These are phyloP conservation scores for Plasmodium fragile DNA, from an alignment of 169 alveolate species.

Conservation along the genomic window DNA sequence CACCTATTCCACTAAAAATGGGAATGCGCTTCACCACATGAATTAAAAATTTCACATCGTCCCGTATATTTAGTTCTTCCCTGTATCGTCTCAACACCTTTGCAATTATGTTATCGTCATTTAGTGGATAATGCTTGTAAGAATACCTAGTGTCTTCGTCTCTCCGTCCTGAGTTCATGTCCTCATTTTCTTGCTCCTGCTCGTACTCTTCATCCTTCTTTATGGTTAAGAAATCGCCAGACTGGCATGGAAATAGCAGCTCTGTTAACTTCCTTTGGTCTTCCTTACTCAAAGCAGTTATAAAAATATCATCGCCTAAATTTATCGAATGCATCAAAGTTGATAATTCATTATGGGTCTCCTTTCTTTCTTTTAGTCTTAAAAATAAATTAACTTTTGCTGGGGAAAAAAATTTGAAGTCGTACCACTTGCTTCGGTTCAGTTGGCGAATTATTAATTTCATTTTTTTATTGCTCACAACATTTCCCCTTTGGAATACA, in stretches of 20 bases:
- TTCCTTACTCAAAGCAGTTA: conserved; percentile 35
- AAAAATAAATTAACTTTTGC: conserved; percentile 69
- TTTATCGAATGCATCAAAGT: conserved; percentile 65
- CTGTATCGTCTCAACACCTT: conserved; percentile 64
- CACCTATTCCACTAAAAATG: conserved; percentile 86
- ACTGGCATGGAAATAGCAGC: conserved; percentile 27
- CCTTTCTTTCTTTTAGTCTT: conserved; percentile 44
- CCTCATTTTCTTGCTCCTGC: background rate
- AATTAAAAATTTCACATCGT: conserved; percentile 76
- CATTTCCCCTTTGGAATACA: conserved; percentile 14
- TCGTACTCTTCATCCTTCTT: conserved; percentile 3
- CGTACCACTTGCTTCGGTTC: conserved; percentile 41
- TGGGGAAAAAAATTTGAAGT: conserved; percentile 58
- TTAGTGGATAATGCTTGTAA: conserved; percentile 48
- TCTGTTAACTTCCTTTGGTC: conserved; percentile 29
- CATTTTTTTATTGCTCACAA: conserved; percentile 40
- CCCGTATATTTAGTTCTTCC: conserved; percentile 35
- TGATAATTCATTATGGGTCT: conserved; percentile 41
- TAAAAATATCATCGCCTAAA: conserved; percentile 69
- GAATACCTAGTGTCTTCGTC: background rate
- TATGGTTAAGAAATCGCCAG: conserved; percentile 59
- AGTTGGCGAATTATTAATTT: conserved; percentile 36
- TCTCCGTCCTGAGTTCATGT: background rate
- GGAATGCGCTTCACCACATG: conserved; percentile 78
- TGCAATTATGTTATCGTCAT: conserved; percentile 63